These are phyloP conservation scores for Isatis lusitanica DNA, from an alignment of 441 rosid species.

Conservation along the genomic window DNA sequence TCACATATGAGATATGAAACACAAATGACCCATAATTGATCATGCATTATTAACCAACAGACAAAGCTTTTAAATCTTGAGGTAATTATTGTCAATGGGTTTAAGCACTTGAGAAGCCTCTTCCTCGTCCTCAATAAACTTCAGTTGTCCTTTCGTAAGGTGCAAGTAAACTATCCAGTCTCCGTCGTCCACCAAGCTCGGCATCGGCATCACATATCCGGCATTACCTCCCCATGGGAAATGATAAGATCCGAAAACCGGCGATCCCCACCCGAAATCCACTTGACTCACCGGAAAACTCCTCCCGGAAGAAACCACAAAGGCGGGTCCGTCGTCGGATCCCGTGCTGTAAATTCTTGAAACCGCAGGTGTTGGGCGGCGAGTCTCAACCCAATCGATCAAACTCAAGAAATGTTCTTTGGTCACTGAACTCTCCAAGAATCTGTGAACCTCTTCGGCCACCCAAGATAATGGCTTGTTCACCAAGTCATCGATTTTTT, in stretches of 20 bases:
- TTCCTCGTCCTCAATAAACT: constrained; percentile 48
- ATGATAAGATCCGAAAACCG: constrained; percentile 71
- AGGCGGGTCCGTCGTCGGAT: constrained; percentile 59
- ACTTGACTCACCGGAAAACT: constrained; percentile 49
- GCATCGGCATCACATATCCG: constrained; percentile 93
- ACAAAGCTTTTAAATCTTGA: constrained; percentile 29
- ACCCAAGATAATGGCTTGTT: constrained; percentile 61
- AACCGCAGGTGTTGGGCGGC: constrained; percentile 53
- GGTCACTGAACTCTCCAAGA: constrained; percentile 47
- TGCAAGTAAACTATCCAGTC: constrained; percentile 88
- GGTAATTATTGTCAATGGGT: constrained; percentile 53
- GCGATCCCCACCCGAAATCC: constrained; percentile 84
- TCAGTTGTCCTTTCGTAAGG: constrained; percentile 51
- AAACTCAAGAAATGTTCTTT: constrained; percentile 75
- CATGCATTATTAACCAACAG: neutral
- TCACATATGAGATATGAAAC: neutral
- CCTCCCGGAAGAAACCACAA: constrained; percentile 82
- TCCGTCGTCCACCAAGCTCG: constrained; percentile 50
- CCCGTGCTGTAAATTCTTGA: constrained; percentile 54
- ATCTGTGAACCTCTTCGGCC: constrained; percentile 58
- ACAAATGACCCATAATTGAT: neutral
- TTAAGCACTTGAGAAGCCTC: constrained; percentile 50
- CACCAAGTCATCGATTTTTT: constrained; percentile 41
- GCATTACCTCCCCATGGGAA: constrained; percentile 82
- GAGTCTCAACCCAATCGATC: constrained; percentile 90